These are phyloP conservation scores for Pythium sp. DNA, from an alignment of 352 stramenopile genomes.

Conservation along the genomic window DNA sequence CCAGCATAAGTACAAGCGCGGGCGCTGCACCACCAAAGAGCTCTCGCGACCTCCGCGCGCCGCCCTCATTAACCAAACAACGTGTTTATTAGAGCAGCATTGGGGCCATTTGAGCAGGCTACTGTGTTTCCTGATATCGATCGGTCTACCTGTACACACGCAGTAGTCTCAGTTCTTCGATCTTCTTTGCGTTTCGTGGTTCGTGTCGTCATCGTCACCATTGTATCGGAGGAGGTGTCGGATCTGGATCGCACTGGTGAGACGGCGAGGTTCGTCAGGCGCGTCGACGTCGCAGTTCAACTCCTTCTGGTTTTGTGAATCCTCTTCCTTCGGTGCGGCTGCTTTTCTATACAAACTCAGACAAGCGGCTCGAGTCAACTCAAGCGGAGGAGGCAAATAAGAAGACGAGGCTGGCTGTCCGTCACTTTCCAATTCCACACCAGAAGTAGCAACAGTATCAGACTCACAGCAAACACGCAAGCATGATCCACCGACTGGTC, in stretches of 20 bases:
- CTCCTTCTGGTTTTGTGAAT: neutral
- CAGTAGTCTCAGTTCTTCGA: neutral
- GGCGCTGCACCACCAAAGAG: neutral
- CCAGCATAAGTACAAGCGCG: neutral
- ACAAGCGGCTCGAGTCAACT: neutral
- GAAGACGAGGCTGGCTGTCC: neutral
- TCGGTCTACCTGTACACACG: neutral
- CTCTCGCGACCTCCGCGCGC: neutral
- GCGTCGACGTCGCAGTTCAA: constrained; percentile 22
- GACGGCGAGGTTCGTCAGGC: constrained; percentile 14
- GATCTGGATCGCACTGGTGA: constrained; percentile 5
- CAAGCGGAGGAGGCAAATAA: neutral
- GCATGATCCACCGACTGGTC: constrained; percentile 35
- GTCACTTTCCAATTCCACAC: constrained; percentile 11
- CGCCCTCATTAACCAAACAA: neutral
- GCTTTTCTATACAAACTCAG: constrained; percentile 10
- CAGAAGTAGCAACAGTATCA: neutral
- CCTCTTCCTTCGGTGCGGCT: neutral
- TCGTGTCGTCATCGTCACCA: constrained; percentile 7
- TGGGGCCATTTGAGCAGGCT: neutral
- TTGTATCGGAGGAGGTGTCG: constrained; percentile 1
- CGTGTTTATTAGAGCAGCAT: neutral
- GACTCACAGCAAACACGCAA: neutral
- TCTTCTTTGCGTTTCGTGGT: neutral
- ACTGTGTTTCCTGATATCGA: neutral